phyloP scores from a whole-genome alignment of 2,329 filamentous ascomycete species.

The Alternaria arborescens region DNA sequence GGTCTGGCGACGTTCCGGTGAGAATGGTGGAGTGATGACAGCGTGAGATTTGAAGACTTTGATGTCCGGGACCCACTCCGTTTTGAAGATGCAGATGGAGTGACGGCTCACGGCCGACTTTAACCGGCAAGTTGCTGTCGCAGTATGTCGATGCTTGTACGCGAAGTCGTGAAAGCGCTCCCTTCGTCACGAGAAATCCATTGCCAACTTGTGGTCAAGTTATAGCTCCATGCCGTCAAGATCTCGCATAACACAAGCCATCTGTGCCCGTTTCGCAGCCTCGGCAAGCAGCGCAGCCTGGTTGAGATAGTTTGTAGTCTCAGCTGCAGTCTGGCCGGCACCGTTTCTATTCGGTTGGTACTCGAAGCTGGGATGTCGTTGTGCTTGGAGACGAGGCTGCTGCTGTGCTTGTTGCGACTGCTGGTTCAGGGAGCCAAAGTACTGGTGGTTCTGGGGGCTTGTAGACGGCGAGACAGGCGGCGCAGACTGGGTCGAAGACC shows the following conservation, averaged over 20 bases:
- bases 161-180: not conserved
- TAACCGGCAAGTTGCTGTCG: constrained; percentile 18
- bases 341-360: constrained; percentile 48
- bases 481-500: constrained; percentile 44
- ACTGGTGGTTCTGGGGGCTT: constrained; percentile 44
- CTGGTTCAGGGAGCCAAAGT: constrained; percentile 41
- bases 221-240: constrained; percentile 75
- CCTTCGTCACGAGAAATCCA: not conserved
- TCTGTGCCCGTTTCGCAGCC: constrained; percentile 90
- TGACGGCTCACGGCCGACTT: constrained; percentile 28
- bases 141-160: constrained; percentile 4
- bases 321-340: constrained; percentile 49
- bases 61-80: constrained; percentile 28
- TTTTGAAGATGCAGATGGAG: constrained; percentile 19
- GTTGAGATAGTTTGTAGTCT: constrained; percentile 72
- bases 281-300: constrained; percentile 89
- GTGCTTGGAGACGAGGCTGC: constrained; percentile 40
- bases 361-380: constrained; percentile 42
- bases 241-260: constrained; percentile 87
- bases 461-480: constrained; percentile 48
- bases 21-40: constrained; percentile 15
- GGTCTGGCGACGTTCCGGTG: constrained; percentile 8
- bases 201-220: constrained; percentile 1
- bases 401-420: constrained; percentile 41
- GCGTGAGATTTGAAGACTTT: constrained; percentile 16